phyloP scores from a whole-genome alignment of 2,329 filamentous ascomycete species.

The Hypomyces rosellus region DNA sequence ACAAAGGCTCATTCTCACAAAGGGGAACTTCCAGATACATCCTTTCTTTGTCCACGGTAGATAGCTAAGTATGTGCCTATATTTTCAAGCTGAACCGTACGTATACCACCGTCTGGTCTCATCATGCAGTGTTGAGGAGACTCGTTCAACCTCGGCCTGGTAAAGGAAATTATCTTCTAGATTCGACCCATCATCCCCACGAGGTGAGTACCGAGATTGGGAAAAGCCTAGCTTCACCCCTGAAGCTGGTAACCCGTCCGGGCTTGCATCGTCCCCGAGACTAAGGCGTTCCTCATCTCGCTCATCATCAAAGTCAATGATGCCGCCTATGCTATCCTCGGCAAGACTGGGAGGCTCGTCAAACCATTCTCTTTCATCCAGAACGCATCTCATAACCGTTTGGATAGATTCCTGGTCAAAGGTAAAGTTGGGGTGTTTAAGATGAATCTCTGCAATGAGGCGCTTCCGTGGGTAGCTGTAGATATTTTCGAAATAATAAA shows the following conservation, averaged over 20 bases:
- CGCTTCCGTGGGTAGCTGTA: conserved; percentile 40
- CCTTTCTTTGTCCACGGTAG: too few species aligned
- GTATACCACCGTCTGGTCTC: not conserved
- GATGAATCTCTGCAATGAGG: conserved; percentile 36
- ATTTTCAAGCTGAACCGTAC: too few species aligned
- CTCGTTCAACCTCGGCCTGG: not conserved
- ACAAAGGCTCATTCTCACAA: too few species aligned
- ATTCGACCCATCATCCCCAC: conserved; percentile 33
- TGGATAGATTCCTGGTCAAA: conserved; percentile 41
- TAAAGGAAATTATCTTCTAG: conserved; percentile 21
- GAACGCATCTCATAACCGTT: conserved; percentile 30
- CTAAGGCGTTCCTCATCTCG: conserved; percentile 26
- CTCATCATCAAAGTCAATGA: conserved; percentile 36
- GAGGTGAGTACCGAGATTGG: conserved; percentile 32
- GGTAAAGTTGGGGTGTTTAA: conserved; percentile 36
- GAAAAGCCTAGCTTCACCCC: conserved; percentile 24
- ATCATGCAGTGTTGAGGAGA: not conserved
- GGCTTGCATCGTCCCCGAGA: conserved; percentile 30
- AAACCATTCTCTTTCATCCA: conserved; percentile 33
- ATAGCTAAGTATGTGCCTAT: too few species aligned
- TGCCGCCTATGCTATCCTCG: conserved; percentile 31
- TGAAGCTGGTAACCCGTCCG: conserved; percentile 29
- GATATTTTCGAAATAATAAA: conserved; percentile 41
- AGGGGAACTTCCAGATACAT: too few species aligned
- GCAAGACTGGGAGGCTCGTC: conserved; percentile 25